Percentiles rank a stretch among this genome's conserved stretches.
Conservation (phyloP, 2,329 filamentous ascomycete species). For the Mycosphaerella sp. region DNA sequence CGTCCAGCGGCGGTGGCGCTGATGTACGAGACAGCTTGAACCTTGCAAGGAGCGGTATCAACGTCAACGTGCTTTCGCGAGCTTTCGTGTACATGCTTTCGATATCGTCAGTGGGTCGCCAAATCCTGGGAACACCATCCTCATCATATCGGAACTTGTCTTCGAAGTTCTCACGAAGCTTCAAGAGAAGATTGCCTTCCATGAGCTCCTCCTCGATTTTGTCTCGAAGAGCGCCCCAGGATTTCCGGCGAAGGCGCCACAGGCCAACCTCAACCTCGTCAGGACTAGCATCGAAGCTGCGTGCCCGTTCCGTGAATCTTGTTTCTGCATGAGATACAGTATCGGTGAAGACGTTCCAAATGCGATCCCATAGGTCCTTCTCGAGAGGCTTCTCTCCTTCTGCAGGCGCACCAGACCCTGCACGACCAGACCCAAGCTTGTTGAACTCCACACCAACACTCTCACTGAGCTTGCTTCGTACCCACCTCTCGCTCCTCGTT, state of each 20-base stretch:
- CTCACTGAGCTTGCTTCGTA: conserved; percentile 79
- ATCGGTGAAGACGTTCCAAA: conserved; percentile 79
- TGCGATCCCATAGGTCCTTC: conserved; percentile 89
- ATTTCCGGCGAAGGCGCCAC: conserved; percentile 89
- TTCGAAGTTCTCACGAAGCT: conserved; percentile 96
- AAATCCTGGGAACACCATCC: conserved; percentile 87
- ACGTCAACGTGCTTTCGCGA: conserved; percentile 80
- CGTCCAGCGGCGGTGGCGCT: conserved; percentile 71
- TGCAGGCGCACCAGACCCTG: conserved; percentile 73
- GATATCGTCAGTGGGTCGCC: conserved; percentile 94
- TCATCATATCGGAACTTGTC: conserved; percentile 99
- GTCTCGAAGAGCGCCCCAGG: conserved; percentile 81
- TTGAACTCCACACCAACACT: conserved; percentile 92
- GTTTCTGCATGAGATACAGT: conserved; percentile 80
- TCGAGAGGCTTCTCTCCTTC: conserved; percentile 69
- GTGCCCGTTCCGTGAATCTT: conserved; percentile 79
- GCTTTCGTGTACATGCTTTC: conserved; percentile 91
- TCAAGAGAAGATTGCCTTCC: conserved; percentile 92
- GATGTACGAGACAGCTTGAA: conserved; percentile 74
- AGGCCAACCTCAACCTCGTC: conserved; percentile 89
- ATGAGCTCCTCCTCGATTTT: conserved; percentile 97
- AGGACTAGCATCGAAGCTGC: conserved; percentile 85
- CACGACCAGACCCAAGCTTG: conserved; percentile 82
- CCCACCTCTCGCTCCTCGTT: conserved; percentile 87
- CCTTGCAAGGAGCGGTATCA: conserved; percentile 81